phyloP scores from a whole-genome alignment of 805 yeast genomes.

The Candida insectalens region DNA sequence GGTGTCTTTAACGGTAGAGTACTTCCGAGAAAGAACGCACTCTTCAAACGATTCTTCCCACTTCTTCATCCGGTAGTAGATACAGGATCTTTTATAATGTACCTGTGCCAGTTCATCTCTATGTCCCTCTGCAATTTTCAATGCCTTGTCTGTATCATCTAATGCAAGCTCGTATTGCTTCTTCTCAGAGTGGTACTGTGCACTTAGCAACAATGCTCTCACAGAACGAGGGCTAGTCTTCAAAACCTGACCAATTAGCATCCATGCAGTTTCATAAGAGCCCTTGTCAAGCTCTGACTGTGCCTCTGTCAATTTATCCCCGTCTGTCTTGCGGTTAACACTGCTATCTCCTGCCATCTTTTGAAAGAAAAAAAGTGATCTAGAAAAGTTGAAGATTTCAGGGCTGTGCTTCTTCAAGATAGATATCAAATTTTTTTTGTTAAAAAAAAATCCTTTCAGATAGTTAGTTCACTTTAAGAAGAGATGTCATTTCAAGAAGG shows the following conservation, averaged over 20 bases:
- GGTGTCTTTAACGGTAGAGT: slow-evolving; percentile 33
- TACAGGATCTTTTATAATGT: slow-evolving; percentile 39
- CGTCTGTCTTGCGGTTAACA: too few relatives aligned
- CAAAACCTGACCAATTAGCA: slow-evolving; percentile 29
- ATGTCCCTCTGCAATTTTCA: slow-evolving; percentile 30
- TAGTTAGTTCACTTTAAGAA: not conserved
- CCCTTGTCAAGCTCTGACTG: slow-evolving; percentile 34
- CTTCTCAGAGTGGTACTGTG: slow-evolving; percentile 39
- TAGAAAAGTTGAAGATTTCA: not conserved
- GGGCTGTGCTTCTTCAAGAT: not conserved
- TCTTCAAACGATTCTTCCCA: slow-evolving; percentile 30
- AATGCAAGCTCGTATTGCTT: slow-evolving; percentile 39
- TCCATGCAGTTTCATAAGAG: slow-evolving; percentile 36
- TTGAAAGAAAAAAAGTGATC: too few relatives aligned
- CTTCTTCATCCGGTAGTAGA: slow-evolving; percentile 34
- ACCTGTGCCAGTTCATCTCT: slow-evolving; percentile 39
- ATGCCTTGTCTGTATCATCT: slow-evolving; percentile 34
- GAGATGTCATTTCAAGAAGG: not conserved
- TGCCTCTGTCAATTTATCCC: slow-evolving; percentile 23
- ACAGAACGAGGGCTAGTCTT: slow-evolving; percentile 34
- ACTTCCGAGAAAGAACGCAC: slow-evolving; percentile 32
- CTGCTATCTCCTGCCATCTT: too few relatives aligned
- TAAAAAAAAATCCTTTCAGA: not conserved
- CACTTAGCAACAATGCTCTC: slow-evolving; percentile 36
- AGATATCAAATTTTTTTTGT: too few relatives aligned